A percentile compares a stretch with the other conserved stretches of the same genome.
Evolutionary conservation across 371 early-diverging fungal genomes (phyloP).

Genomic region (Mortierella sp.): DNA sequence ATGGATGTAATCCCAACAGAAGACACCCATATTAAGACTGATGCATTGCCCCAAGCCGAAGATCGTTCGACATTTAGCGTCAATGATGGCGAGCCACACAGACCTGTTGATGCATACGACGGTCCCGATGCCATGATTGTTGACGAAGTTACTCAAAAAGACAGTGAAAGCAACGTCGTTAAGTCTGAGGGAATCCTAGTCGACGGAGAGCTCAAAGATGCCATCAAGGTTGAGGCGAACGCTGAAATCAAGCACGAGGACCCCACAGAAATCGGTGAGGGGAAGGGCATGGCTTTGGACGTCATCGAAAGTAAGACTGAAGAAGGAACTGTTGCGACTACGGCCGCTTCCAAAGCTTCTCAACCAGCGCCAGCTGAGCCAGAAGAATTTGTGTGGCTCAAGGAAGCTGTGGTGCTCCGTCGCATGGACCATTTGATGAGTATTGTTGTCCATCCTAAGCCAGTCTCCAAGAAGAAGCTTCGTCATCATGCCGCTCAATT

Average conservation of each 20-base stretch:
- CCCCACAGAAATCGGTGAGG: background rate
- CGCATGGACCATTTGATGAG: constrained; percentile 74
- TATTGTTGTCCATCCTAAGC: constrained; percentile 68
- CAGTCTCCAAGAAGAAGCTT: constrained; percentile 58
- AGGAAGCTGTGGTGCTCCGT: constrained; percentile 70
- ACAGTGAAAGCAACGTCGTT: background rate
- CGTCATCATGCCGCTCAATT: constrained; percentile 25
- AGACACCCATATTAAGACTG: background rate
- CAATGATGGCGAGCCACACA: background rate
- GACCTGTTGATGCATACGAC: background rate
- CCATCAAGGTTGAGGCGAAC: background rate
- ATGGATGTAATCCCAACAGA: constrained; percentile 26
- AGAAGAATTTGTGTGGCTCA: constrained; percentile 69
- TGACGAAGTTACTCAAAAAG: background rate
- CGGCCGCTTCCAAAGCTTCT: background rate
- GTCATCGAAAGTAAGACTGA: background rate
- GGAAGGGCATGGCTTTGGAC: background rate
- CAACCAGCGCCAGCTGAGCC: constrained; percentile 18
- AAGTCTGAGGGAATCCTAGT: background rate
- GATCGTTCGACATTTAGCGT: background rate
- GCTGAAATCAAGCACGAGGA: constrained; percentile 1
- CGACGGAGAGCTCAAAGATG: background rate
- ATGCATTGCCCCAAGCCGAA: background rate
- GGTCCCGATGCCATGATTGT: background rate
- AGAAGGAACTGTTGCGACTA: constrained; percentile 7